Evolutionary conservation across 1,284 basidiomycete genomes (phyloP).

Genomic region (Earliella scabrosa): DNA sequence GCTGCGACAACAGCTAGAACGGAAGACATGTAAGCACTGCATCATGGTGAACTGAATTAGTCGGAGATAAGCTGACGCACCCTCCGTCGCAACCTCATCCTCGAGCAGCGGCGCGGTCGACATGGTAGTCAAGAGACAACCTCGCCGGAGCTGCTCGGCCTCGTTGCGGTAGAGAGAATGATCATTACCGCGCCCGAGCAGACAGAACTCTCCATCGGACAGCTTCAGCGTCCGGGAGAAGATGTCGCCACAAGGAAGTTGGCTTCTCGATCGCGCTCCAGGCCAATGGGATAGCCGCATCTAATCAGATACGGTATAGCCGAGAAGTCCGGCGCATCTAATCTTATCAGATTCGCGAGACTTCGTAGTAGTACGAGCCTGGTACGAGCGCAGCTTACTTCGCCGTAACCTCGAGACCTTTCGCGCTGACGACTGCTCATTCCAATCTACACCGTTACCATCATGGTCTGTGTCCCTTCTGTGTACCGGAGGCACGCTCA

Average conservation of each 20-base stretch:
- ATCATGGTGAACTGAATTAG: not conserved
- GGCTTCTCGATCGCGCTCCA: not conserved
- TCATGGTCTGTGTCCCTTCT: constrained; percentile 9
- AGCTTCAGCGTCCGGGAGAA: too few relatives aligned
- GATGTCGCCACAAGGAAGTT: not conserved
- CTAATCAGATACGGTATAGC: not conserved
- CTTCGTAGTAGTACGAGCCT: too few relatives aligned
- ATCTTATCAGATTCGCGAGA: constrained; percentile 28
- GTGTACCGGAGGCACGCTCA: not conserved
- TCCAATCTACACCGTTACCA: not conserved
- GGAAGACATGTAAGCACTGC: not conserved
- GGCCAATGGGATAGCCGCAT: not conserved
- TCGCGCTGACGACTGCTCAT: not conserved
- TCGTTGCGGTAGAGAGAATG: too few relatives aligned
- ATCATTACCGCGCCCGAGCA: not conserved
- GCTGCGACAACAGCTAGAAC: not conserved
- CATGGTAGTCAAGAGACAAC: constrained; percentile 6
- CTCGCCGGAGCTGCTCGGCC: too few relatives aligned
- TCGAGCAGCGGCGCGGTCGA: constrained; percentile 8
- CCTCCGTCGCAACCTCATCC: not conserved
- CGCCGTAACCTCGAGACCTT: too few relatives aligned
- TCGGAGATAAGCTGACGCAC: not conserved
- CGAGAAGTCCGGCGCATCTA: not conserved
- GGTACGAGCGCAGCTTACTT: too few relatives aligned
- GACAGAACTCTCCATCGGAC: too few relatives aligned